These are phyloP conservation scores for Candida ipomoeae DNA, from an alignment of 805 yeast species.

Conservation along the genomic window DNA sequence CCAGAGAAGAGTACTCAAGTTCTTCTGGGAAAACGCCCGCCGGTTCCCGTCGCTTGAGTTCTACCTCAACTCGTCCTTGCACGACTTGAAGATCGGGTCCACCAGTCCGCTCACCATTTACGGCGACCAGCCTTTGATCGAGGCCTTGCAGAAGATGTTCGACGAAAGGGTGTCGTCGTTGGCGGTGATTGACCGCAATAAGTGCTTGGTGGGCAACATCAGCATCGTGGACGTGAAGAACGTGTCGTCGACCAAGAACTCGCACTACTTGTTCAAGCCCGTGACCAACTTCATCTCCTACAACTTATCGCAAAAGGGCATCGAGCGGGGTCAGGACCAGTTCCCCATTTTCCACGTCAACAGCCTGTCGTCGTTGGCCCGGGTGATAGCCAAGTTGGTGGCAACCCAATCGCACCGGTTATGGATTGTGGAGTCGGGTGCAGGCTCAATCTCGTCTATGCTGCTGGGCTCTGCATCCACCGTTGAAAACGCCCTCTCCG, in stretches of 20 bases:
- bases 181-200: conserved; percentile 82
- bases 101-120: conserved; percentile 67
- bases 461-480: conserved; percentile 11
- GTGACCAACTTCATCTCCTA: conserved; percentile 86
- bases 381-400: conserved; percentile 90
- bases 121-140: conserved; percentile 84
- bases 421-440: conserved; percentile 62
- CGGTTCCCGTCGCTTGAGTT: conserved; percentile 78
- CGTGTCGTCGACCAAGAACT: conserved; percentile 82
- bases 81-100: conserved; percentile 73
- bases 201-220: conserved; percentile 81
- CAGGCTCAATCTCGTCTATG: conserved; percentile 9
- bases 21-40: conserved; percentile 90
- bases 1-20: conserved; percentile 81
- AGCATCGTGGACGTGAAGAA: conserved; percentile 91
- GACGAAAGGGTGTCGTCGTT: conserved; percentile 78
- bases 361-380: conserved; percentile 69
- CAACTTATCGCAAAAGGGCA: conserved; percentile 81
- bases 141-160: conserved; percentile 84
- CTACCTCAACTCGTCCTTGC: conserved; percentile 61
- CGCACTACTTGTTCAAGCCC: conserved; percentile 73
- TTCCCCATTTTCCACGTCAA: conserved; percentile 95
- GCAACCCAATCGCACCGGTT: conserved; percentile 92
- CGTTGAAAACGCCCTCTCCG: conserved; percentile 13
- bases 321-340: conserved; percentile 92